Conservation (phyloP, 2,329 filamentous ascomycete genomes). For the Talaromyces funiculosus region DNA sequence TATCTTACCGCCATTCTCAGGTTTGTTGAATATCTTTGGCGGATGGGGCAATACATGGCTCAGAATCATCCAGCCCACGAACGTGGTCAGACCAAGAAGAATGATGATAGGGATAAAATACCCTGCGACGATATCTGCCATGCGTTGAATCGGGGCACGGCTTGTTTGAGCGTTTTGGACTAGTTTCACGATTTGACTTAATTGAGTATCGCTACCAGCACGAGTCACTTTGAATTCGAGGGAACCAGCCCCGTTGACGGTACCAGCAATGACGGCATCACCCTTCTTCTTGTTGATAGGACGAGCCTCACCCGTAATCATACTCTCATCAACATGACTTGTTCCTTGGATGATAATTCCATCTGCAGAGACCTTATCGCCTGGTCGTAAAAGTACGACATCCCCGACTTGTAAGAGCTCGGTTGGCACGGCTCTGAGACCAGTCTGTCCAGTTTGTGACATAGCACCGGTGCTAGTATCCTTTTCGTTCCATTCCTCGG, state of each 20-base stretch:
- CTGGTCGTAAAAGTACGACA: slow-evolving; percentile 84
- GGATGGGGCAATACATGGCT: slow-evolving; percentile 78
- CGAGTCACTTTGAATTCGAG: slow-evolving; percentile 89
- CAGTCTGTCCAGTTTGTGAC: slow-evolving; percentile 44
- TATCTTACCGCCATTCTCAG: slow-evolving; percentile 77
- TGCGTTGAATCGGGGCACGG: slow-evolving; percentile 85
- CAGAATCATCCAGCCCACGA: slow-evolving; percentile 88
- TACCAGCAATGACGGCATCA: slow-evolving; percentile 77
- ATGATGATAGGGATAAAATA: slow-evolving; percentile 93
- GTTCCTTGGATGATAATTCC: slow-evolving; percentile 81
- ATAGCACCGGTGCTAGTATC: not conserved
- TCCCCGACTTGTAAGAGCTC: slow-evolving; percentile 93
- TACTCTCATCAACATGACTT: slow-evolving; percentile 93
- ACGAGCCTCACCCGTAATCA: slow-evolving; percentile 97
- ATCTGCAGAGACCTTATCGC: slow-evolving; percentile 94
- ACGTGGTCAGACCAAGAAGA: slow-evolving; percentile 74
- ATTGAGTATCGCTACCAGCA: slow-evolving; percentile 88
- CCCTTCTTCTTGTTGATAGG: slow-evolving; percentile 85
- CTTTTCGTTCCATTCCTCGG: slow-evolving; percentile 62
- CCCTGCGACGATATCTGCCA: slow-evolving; percentile 85
- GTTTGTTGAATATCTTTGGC: slow-evolving; percentile 79
- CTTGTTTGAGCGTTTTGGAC: slow-evolving; percentile 96
- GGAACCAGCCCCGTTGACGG: slow-evolving; percentile 88
- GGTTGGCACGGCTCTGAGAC: slow-evolving; percentile 82
- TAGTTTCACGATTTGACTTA: slow-evolving; percentile 97